Base-by-base conservation (phyloP, 2,329 filamentous ascomycete genomes). In the Colletotrichum sp. region DNA sequence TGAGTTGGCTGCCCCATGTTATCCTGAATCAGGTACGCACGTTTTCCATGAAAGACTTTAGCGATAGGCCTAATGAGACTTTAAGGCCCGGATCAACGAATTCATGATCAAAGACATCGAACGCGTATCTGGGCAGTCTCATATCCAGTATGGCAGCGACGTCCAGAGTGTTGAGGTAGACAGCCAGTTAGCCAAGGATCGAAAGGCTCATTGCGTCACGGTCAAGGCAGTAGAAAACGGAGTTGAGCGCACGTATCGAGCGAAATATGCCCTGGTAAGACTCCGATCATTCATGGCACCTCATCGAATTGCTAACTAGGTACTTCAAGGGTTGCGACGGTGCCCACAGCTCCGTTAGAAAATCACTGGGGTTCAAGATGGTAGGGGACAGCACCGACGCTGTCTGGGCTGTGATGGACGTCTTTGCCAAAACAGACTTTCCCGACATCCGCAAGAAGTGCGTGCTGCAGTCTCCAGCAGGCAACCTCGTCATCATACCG, bases 401-500 rank as follows among this genome's bases (percentile, higher is more conserved):
- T 0, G 86, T 92, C 71, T 92, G 87, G 89, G 89, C 89, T 1
- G 89, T 91, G 4, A 89, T 92, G 80, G 91, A 92, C 78, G 81
- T 91, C 15, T 89, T 89, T 30, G 87, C 89, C 1, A 86, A 84
- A 36, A 93, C 91, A 2, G 84, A 89, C 76, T 93, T 93, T 75
- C 91, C 92, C 0, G 92, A 94, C 78, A 91, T 93, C 68, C 88
- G 92, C 64, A 89, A 89, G 78, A 89, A 91, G 76, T 85, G 84
- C 10, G 86, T 89, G 0, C 87, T 93, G 30, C 89, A 91, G 78
- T 91, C 91, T 0, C 81, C 84, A 0, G 84, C 86, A 81, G 74
- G 74, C 2, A 76, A 69, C 6, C 28, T 96, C 80, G 94, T 96
- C 90, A 92, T 96, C 6, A 96, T 96, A 72, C 93, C 93, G 1